Conservation (phyloP, 768 basidiomycete species). For the Russula griseocarnosa region DNA sequence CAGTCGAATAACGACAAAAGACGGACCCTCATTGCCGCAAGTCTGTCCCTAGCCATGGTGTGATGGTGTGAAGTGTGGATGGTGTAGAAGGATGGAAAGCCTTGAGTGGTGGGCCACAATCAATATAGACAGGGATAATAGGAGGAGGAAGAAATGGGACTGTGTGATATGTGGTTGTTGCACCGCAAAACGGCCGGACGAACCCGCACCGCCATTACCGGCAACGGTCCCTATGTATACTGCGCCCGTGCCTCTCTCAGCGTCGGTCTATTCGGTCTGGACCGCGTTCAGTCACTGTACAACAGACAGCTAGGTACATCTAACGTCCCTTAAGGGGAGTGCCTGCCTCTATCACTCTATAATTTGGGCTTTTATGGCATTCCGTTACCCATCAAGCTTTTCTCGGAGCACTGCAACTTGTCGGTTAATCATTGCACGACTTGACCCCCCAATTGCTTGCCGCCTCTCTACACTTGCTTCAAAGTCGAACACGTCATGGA, state of each 20-base stretch:
- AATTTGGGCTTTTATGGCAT: neutral
- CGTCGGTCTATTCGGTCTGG: too few species aligned
- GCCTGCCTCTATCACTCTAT: neutral
- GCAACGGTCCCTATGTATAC: neutral
- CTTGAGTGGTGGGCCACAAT: slow-evolving; percentile 25
- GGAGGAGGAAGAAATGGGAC: neutral
- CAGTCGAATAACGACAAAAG: slow-evolving; percentile 15
- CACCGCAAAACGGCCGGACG: slow-evolving; percentile 12
- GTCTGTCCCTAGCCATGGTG: slow-evolving; percentile 83
- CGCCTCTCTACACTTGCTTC: slow-evolving; percentile 92
- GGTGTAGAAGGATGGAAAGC: slow-evolving; percentile 5
- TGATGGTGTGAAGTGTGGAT: slow-evolving; percentile 27
- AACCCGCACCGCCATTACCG: neutral
- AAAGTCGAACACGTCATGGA: slow-evolving; percentile 86
- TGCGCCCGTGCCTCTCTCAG: too few species aligned
- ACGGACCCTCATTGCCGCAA: slow-evolving; percentile 79
- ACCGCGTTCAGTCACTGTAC: too few species aligned
- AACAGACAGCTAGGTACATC: too few species aligned
- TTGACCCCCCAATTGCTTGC: slow-evolving; percentile 89
- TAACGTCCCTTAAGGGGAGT: neutral
- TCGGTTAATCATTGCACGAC: slow-evolving; percentile 74
- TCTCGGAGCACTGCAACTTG: slow-evolving; percentile 77
- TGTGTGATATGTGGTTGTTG: neutral
- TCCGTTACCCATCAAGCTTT: slow-evolving; percentile 39
- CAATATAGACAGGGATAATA: slow-evolving; percentile 27